Evolutionary conservation across 2,329 filamentous ascomycete genomes (phyloP).

Genomic region (Pyrenochaeta sp.): DNA sequence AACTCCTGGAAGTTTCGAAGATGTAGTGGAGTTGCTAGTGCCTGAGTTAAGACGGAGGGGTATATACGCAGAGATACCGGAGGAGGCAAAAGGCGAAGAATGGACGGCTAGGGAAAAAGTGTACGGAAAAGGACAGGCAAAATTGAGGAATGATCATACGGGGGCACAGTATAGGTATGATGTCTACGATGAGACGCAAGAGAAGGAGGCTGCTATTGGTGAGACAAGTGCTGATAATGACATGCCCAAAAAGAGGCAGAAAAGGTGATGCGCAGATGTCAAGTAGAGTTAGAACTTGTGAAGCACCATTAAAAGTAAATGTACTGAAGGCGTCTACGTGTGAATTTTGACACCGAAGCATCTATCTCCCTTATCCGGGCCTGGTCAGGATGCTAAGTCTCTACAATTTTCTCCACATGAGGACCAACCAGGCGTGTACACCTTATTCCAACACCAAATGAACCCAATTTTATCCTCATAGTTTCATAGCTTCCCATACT

Average conservation of each 20-base stretch:
- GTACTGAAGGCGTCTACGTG: too few relatives aligned
- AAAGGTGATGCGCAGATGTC: not conserved
- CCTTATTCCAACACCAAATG: not conserved
- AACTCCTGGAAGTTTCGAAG: slow-evolving; percentile 53
- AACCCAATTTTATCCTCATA: not conserved
- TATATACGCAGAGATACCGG: slow-evolving; percentile 28
- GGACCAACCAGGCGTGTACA: not conserved
- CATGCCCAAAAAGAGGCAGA: not conserved
- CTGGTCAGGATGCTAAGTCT: too few relatives aligned
- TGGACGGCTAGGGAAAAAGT: slow-evolving; percentile 64
- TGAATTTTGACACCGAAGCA: too few relatives aligned
- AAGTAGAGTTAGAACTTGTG: too few relatives aligned
- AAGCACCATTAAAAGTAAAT: too few relatives aligned
- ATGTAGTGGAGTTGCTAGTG: slow-evolving; percentile 47
- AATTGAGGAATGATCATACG: slow-evolving; percentile 66
- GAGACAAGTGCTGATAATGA: not conserved
- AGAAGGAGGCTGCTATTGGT: not conserved
- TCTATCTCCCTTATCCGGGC: too few relatives aligned
- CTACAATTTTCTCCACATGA: not conserved
- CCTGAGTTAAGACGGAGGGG: slow-evolving; percentile 49
- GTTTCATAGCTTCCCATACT: slow-evolving; percentile 49
- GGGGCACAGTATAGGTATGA: slow-evolving; percentile 3
- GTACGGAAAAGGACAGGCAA: slow-evolving; percentile 67
- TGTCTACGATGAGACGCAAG: slow-evolving; percentile 1
- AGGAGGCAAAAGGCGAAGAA: slow-evolving; percentile 27